A percentile compares a stretch with the other conserved stretches of the same genome.
These are phyloP conservation scores for Cytospora piceicola DNA, from an alignment of 2,329 filamentous ascomycete species.

Conservation along the genomic window DNA sequence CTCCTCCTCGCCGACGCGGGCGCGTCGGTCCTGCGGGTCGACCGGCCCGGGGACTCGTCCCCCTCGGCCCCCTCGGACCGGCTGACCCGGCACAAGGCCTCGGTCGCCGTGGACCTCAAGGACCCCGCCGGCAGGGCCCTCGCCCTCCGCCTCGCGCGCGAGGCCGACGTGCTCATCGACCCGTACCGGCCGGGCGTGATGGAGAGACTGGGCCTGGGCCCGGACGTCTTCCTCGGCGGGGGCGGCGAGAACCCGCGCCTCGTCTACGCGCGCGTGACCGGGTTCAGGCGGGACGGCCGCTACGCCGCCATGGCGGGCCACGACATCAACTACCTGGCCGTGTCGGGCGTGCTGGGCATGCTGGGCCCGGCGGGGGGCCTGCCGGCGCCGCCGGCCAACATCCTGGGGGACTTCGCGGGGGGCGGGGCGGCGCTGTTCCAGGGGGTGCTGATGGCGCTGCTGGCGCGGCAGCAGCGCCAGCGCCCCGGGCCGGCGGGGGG, in stretches of 20 bases:
- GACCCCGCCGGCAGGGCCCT: conserved; percentile 64
- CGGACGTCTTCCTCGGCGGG: no score
- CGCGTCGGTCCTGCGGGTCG: conserved; percentile 84
- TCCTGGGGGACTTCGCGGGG: conserved; percentile 89
- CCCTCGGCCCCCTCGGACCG: conserved; percentile 62
- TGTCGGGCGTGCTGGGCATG: conserved; percentile 77
- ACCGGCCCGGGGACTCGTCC: conserved; percentile 56
- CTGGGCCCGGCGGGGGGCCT: conserved; percentile 74
- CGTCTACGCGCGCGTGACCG: conserved; percentile 84
- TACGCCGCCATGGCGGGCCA: conserved; percentile 91
- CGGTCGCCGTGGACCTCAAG: conserved; percentile 81
- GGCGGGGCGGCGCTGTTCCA: conserved; percentile 82
- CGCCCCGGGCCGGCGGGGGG: conserved; percentile 58
- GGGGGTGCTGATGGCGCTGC: conserved; percentile 79
- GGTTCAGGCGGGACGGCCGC: conserved; percentile 83
- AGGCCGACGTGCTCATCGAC: conserved; percentile 83
- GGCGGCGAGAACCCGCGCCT: conserved; percentile 72
- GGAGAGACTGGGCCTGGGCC: conserved; percentile 48
- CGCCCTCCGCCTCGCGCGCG: conserved; percentile 64
- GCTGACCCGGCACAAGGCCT: conserved; percentile 80
- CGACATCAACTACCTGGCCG: conserved; percentile 95
- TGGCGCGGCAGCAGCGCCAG: conserved; percentile 57
- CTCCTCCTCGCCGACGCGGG: conserved; percentile 89
- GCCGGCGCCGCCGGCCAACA: conserved; percentile 81
- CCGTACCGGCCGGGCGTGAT: conserved; percentile 91